phyloP scores from a whole-genome alignment of 345 rosid genomes.

The Eucalyptus caleyi region DNA sequence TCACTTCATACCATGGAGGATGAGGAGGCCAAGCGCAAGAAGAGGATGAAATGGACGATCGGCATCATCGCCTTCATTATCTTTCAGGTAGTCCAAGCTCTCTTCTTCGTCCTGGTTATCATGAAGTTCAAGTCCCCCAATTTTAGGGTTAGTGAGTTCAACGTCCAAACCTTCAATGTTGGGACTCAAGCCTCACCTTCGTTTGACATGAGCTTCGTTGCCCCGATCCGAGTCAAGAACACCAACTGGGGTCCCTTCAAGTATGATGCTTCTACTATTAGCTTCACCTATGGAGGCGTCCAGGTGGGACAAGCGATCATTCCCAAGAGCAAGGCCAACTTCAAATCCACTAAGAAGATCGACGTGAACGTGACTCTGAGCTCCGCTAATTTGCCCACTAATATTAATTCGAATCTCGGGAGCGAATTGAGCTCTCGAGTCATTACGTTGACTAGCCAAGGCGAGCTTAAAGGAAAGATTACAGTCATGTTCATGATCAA shows the following conservation, averaged over 20 bases:
- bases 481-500: background rate
- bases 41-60: constrained; percentile 3
- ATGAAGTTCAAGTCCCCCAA: constrained; percentile 11
- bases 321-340: constrained; percentile 1
- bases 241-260: constrained; percentile 6
- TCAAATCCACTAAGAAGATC: constrained; percentile 2
- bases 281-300: background rate
- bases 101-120: constrained; percentile 1
- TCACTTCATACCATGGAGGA: background rate
- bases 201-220: background rate
- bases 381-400: background rate
- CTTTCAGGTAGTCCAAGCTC: constrained; percentile 5
- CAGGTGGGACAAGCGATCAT: background rate
- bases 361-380: background rate
- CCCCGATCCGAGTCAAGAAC: constrained; percentile 4
- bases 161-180: background rate
- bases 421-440: background rate
- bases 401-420: background rate
- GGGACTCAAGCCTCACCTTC: background rate
- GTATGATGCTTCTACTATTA: background rate
- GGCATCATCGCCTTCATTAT: constrained; percentile 5
- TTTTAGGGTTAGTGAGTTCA: background rate
- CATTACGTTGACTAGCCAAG: background rate
- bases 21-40: constrained; percentile 1
- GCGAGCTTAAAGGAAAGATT: background rate